Conservation (phyloP, 2,329 filamentous ascomycete species). For the Teratosphaeria zuluensis region DNA sequence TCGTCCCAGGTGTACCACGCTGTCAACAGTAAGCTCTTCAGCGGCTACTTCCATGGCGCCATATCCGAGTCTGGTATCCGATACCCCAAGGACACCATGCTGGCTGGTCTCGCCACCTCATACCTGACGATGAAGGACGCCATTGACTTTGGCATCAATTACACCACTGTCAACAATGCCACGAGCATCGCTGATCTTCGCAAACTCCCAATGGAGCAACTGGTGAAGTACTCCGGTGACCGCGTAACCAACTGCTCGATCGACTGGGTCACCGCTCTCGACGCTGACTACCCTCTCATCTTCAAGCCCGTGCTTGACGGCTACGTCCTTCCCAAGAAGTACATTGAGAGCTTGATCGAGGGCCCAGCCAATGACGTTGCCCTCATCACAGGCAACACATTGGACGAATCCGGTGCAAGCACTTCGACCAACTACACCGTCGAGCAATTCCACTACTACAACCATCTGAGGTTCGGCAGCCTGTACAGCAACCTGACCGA, state of each 20-base stretch:
- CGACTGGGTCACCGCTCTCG: neutral
- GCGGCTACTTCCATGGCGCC: neutral
- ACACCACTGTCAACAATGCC: neutral
- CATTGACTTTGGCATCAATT: neutral
- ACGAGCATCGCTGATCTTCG: neutral
- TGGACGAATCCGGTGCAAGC: neutral
- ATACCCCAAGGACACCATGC: neutral
- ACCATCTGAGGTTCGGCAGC: neutral
- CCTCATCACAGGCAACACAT: neutral
- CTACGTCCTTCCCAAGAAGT: neutral
- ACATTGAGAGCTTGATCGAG: neutral
- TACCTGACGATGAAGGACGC: neutral
- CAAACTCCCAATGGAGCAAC: neutral
- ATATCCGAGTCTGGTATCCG: neutral
- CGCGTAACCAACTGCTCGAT: neutral
- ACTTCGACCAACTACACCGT: neutral
- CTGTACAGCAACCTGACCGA: neutral
- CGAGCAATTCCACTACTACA: neutral
- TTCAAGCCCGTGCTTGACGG: neutral
- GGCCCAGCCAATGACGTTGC: neutral
- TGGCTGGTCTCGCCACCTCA: neutral
- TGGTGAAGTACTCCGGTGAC: neutral
- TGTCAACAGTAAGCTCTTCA: neutral
- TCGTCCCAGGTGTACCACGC: neutral
- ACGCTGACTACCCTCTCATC: neutral